Conservation (phyloP, 257 asterid genomes). For the Verbena officinalis region DNA sequence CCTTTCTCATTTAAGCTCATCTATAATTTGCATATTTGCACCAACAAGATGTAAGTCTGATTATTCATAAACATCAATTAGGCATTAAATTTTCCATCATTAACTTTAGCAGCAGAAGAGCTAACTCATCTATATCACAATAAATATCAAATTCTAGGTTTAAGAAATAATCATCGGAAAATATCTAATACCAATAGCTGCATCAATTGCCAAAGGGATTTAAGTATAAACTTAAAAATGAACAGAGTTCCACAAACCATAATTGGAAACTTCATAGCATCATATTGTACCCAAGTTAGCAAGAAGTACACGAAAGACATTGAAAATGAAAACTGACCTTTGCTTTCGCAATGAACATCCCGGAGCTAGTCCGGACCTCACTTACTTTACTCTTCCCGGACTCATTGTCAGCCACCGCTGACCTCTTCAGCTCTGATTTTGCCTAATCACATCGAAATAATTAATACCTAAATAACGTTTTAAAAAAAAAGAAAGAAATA, state of each 20-base stretch:
- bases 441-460: constrained; percentile 56
- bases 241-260: constrained; percentile 12
- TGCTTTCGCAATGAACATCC: constrained; percentile 80
- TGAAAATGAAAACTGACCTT: constrained; percentile 56
- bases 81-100: too few species aligned
- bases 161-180: background rate
- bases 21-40: background rate
- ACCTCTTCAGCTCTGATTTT: constrained; percentile 85
- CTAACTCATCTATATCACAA: constrained; percentile 1
- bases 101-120: constrained; percentile 21
- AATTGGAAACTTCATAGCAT: constrained; percentile 2
- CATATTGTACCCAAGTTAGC: constrained; percentile 16
- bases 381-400: constrained; percentile 81
- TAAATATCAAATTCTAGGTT: background rate
- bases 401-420: constrained; percentile 80
- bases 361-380: constrained; percentile 95
- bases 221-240: background rate
- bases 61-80: constrained; percentile 16
- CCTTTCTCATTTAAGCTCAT: constrained; percentile 4
- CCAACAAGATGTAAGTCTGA: background rate
- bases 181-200: constrained; percentile 5
- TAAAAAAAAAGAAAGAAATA: too few species aligned
- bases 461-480: background rate
- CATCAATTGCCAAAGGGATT: constrained; percentile 4
- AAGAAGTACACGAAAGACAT: constrained; percentile 1